A percentile compares a stretch with the other conserved stretches of the same genome.
phyloP scores from a whole-genome alignment of 75 land plant species.

The Isoetes taiwanensis region DNA sequence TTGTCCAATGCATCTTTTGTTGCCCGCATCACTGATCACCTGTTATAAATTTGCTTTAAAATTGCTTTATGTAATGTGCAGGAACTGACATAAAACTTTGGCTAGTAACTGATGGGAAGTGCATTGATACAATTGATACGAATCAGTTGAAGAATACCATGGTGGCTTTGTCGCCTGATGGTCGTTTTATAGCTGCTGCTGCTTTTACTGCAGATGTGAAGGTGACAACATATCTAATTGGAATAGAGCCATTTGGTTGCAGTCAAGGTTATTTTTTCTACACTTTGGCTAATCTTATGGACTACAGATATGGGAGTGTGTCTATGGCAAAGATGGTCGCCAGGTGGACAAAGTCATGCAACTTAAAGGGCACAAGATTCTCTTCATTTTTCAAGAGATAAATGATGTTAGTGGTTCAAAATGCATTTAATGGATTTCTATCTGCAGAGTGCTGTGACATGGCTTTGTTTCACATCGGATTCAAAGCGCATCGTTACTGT shows the following conservation, averaged over 20 bases:
- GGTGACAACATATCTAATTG: constrained; percentile 38
- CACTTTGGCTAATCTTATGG: too few relatives aligned
- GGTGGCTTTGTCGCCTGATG: constrained; percentile 88
- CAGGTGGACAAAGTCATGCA: constrained; percentile 87
- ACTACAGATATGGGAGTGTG: constrained; percentile 80
- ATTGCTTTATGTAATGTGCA: too few relatives aligned
- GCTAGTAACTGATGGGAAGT: constrained; percentile 72
- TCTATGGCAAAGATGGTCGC: constrained; percentile 90
- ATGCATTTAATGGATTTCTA: too few relatives aligned
- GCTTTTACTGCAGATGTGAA: constrained; percentile 99
- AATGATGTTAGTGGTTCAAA: too few relatives aligned
- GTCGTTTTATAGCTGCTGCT: constrained; percentile 95
- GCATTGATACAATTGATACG: constrained; percentile 64
- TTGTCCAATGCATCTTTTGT: too few relatives aligned
- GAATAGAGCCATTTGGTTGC: too few relatives aligned
- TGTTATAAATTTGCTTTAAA: too few relatives aligned
- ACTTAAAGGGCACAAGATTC: constrained; percentile 98
- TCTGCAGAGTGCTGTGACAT: constrained; percentile 92
- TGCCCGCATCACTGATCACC: too few relatives aligned
- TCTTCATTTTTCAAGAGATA: too few relatives aligned
- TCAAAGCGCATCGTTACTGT: constrained; percentile 83
- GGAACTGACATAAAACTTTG: constrained; percentile 90
- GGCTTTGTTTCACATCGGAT: constrained; percentile 70
- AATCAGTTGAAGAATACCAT: constrained; percentile 89
- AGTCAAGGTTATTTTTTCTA: too few relatives aligned